Base-by-base conservation (phyloP, 352 stramenopile species). In the Pythium aquatile region DNA sequence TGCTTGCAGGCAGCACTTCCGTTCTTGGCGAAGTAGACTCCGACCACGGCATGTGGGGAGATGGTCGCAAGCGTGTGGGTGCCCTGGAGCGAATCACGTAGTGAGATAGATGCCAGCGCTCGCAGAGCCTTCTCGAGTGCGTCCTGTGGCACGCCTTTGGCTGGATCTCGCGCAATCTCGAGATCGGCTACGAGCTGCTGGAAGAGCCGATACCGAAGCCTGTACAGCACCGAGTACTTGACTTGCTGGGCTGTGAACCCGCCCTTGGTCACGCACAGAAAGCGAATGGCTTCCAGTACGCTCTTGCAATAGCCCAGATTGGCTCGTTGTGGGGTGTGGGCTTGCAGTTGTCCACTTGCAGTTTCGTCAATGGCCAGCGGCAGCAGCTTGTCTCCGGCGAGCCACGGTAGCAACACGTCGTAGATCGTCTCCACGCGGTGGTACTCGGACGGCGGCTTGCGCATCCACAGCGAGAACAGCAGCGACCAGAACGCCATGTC, bases 381-480 rank as follows among this genome's bases (percentile, higher is more conserved):
- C 29, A 96, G 55, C 32, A 96, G 61, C 39, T 79, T 79, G 59
- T 94, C 83, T 13, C 79, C 78, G 29, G 85, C 82, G 17, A 97
- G 77, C 83, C 89, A 97, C 20, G 90, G 90, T 16, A 97, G 58
- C 10, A 97, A 55, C 33, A 97, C 88, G 57, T 97, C 90, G 61
- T 97, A 97, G 26, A 97, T 74, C 5, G 80, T 92, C 63, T 96
- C 86, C 13, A 93, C 77, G 39, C 87, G 79, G 60, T 97, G 86
- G 65, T 94, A 96, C 64, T 97, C 87, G 53, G 84, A 93, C 28
- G 89, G 74, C 5, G 85, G 83, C 54, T 89, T 90, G 62, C 85
- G 85, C 61, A 94, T 74, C 86, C 88, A 96, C 0, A 94, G 76
- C 49, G 87, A 94, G 58, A 93, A 94, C 28, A 94, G 55, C 46